Evolutionary conservation across 2,329 filamentous ascomycete genomes (phyloP), one percentile per base, ranked within the genome.

Genomic region (Hypomyces perniciosus): DNA sequence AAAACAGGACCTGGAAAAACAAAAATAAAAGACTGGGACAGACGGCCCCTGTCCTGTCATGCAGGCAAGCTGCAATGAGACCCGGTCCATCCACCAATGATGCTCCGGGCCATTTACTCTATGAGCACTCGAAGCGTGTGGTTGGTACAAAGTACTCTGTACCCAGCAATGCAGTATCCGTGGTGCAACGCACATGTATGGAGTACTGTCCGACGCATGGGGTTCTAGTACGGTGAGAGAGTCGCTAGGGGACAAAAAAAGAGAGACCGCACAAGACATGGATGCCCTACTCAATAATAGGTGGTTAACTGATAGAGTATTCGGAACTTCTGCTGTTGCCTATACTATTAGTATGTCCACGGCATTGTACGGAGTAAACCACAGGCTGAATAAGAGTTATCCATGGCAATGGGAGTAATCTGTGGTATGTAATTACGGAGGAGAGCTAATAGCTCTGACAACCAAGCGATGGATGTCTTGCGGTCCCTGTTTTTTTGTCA

Each of bases 41-140:
- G 44, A 50, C 9, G 29, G 26, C 41, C 43, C 45, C 45, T 44
- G 41, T 39, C 27, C 35, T 38, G 20, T n/a, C 29, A 35, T 44
- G 50, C 45, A 52, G 50, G 50, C 45, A 30, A 45, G 35, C 30
- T 48, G 50, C 50, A 41, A 28, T 43, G 31, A 26, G 45, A 34
- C 40, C 35, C 39, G 33, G 37, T 29, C 10, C 20, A n/a, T 31
- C 31, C 26, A 39, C 31, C 49, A 51, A 47, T 47, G 38, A 29
- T 28, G 33, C 8, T 12, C 29, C 29, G 8, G 20, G 33, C 29
- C 31, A 28, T 31, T 39, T 20, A 31, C 27, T 35, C 35, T 34
- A 45, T 27, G 20, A 20, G 20, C 20, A 20, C 20, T 20, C 20
- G 20, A 20, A 20, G 20, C 20, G 20, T 20, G 20, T 20, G 20